Base-by-base conservation (phyloP, 345 rosid genomes). In the Cardamine resedifolia region DNA sequence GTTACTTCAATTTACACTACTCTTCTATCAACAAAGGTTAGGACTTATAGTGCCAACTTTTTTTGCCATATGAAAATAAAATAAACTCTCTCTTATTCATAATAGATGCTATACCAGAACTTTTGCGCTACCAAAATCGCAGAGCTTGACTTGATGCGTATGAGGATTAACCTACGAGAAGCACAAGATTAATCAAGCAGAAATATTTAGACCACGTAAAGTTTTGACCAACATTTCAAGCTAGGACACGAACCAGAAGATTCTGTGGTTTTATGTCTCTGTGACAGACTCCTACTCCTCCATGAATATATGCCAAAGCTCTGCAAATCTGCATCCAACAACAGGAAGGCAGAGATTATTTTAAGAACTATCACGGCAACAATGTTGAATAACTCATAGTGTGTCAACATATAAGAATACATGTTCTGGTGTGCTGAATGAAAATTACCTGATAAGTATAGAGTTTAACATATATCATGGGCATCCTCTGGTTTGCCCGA, bases 261-360 rank as follows among this genome's bases (percentile, higher is more conserved):
- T 95, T 95, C 79, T 91, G 99, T 51, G 99, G 99, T 81, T 95
- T 91, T 72, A 95, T 90, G 83, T 95, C 99, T 79, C 99, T 85
- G 80, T 95, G 98, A 83, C 98, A 95, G 53, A 92, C 96, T 72
- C 96, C 97, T 21, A 90, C 84, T 49, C 85, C 81, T 51, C 85
- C 83, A 77, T 95, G 98, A 72, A 92, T 90, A 81, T 92, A 95
- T 55, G 92, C 85, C 66, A 95, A 89, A 3, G 99, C 90, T 73
- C 99, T 80, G 70, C 91, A 95, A 45, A 95, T 95, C 97, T 95
- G 85, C 70, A 73, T 7, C 53, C 28, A 59, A 49, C 43, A 47
- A 41, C 52, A 63, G 18, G 23, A 56, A 62, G 52, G 24, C 41
- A 81, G 30, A 18, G 1, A 44, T 36, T 34, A 41, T 28, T n/a